These are phyloP conservation scores for Hanseniaspora jakobsenii DNA, from an alignment of 805 yeast species.

Conservation along the genomic window DNA sequence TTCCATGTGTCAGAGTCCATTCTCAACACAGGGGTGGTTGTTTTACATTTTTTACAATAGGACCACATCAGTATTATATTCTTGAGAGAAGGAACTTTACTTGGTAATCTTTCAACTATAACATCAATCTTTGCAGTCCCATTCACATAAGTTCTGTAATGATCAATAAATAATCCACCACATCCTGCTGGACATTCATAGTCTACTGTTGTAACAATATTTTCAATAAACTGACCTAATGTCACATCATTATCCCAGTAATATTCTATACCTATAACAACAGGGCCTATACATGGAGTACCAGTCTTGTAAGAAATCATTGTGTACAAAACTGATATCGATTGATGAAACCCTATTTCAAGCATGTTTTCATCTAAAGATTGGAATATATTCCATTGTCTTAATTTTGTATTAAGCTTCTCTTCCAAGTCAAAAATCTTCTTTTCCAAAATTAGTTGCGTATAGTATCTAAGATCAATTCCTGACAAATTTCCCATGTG, in stretches of 20 bases:
- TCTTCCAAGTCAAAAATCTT: constrained; percentile 26
- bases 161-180: constrained; percentile 56
- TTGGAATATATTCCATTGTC: constrained; percentile 60
- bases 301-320: constrained; percentile 73
- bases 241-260: constrained; percentile 87
- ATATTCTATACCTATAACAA: constrained; percentile 66
- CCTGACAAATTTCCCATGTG: constrained; percentile 19
- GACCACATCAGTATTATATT: constrained; percentile 83
- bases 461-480: constrained; percentile 27
- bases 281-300: constrained; percentile 90
- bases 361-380: constrained; percentile 43
- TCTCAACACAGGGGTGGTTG: constrained; percentile 61
- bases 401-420: constrained; percentile 27
- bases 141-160: constrained; percentile 77
- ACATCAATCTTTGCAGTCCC: constrained; percentile 76
- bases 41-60: constrained; percentile 67
- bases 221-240: constrained; percentile 79
- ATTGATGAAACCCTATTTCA: constrained; percentile 67
- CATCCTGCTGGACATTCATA: constrained; percentile 72
- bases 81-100: constrained; percentile 46
- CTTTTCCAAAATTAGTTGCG: constrained; percentile 26
- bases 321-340: constrained; percentile 64
- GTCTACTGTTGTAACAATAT: constrained; percentile 53
- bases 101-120: constrained; percentile 48
- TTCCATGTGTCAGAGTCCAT: constrained; percentile 84